A percentile compares a stretch with the other conserved stretches of the same genome.
These are phyloP conservation scores for Hibiscus trionum DNA, from an alignment of 345 rosid genomes.

Conservation along the genomic window DNA sequence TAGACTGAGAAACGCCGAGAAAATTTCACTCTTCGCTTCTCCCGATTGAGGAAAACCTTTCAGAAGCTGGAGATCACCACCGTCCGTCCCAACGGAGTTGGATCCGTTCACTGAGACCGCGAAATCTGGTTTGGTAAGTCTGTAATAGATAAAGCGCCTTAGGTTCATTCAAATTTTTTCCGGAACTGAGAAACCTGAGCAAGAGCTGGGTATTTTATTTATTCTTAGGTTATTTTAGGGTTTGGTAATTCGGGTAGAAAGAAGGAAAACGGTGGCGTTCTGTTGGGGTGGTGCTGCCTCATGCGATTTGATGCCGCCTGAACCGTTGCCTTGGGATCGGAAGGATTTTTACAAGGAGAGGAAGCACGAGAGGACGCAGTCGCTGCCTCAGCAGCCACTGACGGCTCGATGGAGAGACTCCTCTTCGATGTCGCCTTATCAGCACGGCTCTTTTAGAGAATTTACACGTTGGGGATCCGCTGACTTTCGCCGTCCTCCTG, in stretches of 20 bases:
- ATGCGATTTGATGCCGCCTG: constrained; percentile 94
- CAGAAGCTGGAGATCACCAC: neutral
- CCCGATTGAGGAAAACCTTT: neutral
- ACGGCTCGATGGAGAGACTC: constrained; percentile 72
- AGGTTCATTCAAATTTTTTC: neutral
- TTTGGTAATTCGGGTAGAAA: neutral
- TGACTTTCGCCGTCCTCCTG: constrained; percentile 73
- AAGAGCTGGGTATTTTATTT: neutral
- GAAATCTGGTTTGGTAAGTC: neutral
- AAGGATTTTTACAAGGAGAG: constrained; percentile 83
- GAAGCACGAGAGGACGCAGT: constrained; percentile 79
- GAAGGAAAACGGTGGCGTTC: constrained; percentile 16
- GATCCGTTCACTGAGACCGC: constrained; percentile 2
- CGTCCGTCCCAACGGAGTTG: neutral
- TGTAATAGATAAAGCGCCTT: neutral
- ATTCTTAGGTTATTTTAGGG: neutral
- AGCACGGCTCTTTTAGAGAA: constrained; percentile 42
- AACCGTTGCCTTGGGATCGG: constrained; percentile 91
- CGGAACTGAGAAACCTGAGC: constrained; percentile 9
- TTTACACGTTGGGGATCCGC: constrained; percentile 56
- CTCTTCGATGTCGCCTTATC: constrained; percentile 32
- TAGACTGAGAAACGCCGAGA: neutral
- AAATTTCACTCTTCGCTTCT: neutral
- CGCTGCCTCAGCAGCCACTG: constrained; percentile 11
- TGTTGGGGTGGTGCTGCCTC: constrained; percentile 19